phyloP scores from a whole-genome alignment of 306 rosid genomes.

The Heteromeles arbutifolia region DNA sequence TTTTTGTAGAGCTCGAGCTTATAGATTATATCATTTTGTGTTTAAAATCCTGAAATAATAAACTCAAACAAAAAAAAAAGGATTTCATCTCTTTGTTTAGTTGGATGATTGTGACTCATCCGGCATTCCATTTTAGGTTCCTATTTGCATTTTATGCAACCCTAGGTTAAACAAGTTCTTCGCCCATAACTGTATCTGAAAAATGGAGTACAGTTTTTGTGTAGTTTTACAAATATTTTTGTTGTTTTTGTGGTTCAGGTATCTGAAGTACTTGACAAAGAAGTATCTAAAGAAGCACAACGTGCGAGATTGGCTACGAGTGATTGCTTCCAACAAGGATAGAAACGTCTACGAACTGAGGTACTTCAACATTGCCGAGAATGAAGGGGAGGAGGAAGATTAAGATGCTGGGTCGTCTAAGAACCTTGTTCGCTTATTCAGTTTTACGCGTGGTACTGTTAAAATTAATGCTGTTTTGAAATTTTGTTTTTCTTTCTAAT shows the following conservation, averaged over 20 bases:
- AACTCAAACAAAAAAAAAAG: too few species aligned
- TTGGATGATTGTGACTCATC: background rate
- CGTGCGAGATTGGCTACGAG: conserved; percentile 61
- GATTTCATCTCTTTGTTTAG: background rate
- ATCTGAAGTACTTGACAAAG: conserved; percentile 50
- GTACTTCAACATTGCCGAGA: conserved; percentile 63
- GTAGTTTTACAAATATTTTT: background rate
- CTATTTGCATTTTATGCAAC: background rate
- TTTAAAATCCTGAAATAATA: background rate
- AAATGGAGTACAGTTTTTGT: background rate
- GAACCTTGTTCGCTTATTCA: conserved; percentile 1
- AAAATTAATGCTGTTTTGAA: conserved; percentile 9
- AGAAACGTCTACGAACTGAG: conserved; percentile 49
- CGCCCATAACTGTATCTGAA: too few species aligned
- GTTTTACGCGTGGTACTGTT: background rate
- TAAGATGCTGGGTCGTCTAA: background rate
- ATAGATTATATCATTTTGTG: background rate
- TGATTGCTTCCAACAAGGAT: conserved; percentile 56
- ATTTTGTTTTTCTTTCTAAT: conserved; percentile 9
- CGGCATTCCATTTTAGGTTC: background rate
- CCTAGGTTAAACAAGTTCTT: too few species aligned
- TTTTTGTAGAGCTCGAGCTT: background rate
- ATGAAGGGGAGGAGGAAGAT: conserved; percentile 58
- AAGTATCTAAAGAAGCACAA: conserved; percentile 57
- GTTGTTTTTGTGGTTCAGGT: conserved; percentile 24